Conservation (phyloP, 257 asterid species). For the Capsicum chinense region DNA sequence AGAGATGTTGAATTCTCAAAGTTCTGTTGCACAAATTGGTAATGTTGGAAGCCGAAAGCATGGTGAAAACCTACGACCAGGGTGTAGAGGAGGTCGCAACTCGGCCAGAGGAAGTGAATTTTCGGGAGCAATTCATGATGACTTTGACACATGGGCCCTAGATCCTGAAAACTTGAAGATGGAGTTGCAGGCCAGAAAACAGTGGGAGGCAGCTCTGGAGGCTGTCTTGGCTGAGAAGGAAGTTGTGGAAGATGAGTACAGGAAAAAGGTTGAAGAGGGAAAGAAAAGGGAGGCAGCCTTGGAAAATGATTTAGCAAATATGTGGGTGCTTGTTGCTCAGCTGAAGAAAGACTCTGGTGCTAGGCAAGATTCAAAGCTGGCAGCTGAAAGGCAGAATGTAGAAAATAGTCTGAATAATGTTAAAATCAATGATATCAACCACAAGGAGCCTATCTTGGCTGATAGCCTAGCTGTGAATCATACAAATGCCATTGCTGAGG, state of each 20-base stretch:
- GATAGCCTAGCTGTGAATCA: conserved; percentile 47
- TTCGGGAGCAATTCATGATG: conserved; percentile 61
- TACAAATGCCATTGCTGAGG: conserved; percentile 43
- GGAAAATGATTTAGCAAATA: conserved; percentile 95
- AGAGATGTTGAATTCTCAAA: conserved; percentile 61
- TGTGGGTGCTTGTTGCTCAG: conserved; percentile 99
- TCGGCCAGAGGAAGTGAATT: conserved; percentile 59
- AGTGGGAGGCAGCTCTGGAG: conserved; percentile 84
- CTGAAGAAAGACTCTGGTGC: conserved; percentile 74
- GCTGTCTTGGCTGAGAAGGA: conserved; percentile 93
- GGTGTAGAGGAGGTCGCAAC: conserved; percentile 70
- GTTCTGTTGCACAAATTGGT: conserved; percentile 47
- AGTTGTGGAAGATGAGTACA: conserved; percentile 73
- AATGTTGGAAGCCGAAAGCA: conserved; percentile 62
- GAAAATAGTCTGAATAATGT: conserved; percentile 41
- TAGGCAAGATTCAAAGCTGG: conserved; percentile 48
- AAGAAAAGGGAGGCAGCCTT: conserved; percentile 89
- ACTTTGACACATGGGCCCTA: conserved; percentile 78
- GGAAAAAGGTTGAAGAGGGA: conserved; percentile 79
- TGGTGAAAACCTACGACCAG: conserved; percentile 56
- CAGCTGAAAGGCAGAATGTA: conserved; percentile 45
- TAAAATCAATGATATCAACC: conserved; percentile 50
- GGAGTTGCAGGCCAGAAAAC: conserved; percentile 92
- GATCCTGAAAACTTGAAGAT: conserved; percentile 78
- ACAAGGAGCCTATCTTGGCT: conserved; percentile 45